Base-by-base conservation (phyloP, 176 grass and related monocot genomes). In the Raddia guianensis region DNA sequence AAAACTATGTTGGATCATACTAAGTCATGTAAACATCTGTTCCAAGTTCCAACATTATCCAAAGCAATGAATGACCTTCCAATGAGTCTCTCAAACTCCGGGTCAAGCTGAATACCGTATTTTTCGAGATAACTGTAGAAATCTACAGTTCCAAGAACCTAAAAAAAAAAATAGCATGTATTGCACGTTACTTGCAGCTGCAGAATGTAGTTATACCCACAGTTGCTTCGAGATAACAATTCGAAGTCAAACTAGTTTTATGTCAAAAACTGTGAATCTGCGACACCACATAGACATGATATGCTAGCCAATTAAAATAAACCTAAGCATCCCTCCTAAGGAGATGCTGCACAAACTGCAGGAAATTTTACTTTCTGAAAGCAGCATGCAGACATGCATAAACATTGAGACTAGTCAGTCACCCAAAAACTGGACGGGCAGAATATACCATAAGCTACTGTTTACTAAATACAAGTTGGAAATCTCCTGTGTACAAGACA, bases 131-230 rank as follows among this genome's bases (percentile, higher is more conserved):
- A 99, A 56, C 77, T 76, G 83, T 86, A 85, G 80, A 99, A 82
- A 76, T 91, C 86, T 74, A 90, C 87, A 59, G 92, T 99, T n/a
- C 92, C 96, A 76, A 95, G 86, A 83, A 99, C 92, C 96, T 99
- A 77, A 54, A 80, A 20, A 13, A 20, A 13, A 35, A 34, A 66
- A 44, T 12, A 82, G 1, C 9, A 68, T 37, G 18, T 34, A 59
- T 63, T 20, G 21, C 27, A 84, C 11, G 51, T 75, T 58, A 70
- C 15, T n/a, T 43, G 19, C 35, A 63, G 59, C 35, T 66, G 40
- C 13, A 66, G 32, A 53, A 49, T 42, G 45, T 15, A 70, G 43
- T 55, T 46, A 69, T 64, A 60, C 44, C 11, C 11, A 2, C 70
- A 63, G 9, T 46, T 37, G 14, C 40, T 74, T 83, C 27, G 27